Evolutionary conservation across 2,329 filamentous ascomycete genomes (phyloP).

Genomic region (Lachnellula occidentalis): DNA sequence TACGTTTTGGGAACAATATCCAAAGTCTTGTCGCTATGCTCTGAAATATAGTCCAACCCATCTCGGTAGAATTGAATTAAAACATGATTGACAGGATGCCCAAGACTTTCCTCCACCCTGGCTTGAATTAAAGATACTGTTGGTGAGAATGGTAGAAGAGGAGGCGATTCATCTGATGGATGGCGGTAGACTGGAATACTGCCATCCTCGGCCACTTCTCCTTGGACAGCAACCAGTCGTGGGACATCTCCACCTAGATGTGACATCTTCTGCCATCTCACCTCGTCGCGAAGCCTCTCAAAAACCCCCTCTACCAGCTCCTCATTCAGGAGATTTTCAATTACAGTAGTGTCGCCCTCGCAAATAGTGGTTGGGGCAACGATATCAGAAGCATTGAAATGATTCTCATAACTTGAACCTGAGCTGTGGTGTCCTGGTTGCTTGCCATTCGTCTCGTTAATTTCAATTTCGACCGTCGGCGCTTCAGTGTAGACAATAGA

Average conservation of each 20-base stretch:
- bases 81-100: slow-evolving; percentile 83
- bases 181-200: slow-evolving; percentile 90
- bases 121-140: slow-evolving; percentile 64
- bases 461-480: not conserved
- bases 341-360: slow-evolving; percentile 74
- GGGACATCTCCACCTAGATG: slow-evolving; percentile 90
- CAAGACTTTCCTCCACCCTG: slow-evolving; percentile 64
- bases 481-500: not conserved
- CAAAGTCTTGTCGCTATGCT: slow-evolving; percentile 94
- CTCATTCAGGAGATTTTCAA: slow-evolving; percentile 62
- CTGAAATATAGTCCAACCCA: slow-evolving; percentile 86
- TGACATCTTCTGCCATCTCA: slow-evolving; percentile 86
- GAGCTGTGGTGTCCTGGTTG: not conserved
- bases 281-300: slow-evolving; percentile 63
- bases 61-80: slow-evolving; percentile 90
- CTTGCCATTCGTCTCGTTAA: not conserved
- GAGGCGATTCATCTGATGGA: slow-evolving; percentile 81
- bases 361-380: slow-evolving; percentile 45
- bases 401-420: not conserved
- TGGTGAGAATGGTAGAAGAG: slow-evolving; percentile 68
- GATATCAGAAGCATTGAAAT: not conserved
- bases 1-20: slow-evolving; percentile 77
- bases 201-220: slow-evolving; percentile 60
- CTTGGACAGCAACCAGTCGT: slow-evolving; percentile 85
- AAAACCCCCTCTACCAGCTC: slow-evolving; percentile 58